Evolutionary conservation across 164 flowering plant species (phyloP).

Genomic region (Chloranthus sessilifolius): DNA sequence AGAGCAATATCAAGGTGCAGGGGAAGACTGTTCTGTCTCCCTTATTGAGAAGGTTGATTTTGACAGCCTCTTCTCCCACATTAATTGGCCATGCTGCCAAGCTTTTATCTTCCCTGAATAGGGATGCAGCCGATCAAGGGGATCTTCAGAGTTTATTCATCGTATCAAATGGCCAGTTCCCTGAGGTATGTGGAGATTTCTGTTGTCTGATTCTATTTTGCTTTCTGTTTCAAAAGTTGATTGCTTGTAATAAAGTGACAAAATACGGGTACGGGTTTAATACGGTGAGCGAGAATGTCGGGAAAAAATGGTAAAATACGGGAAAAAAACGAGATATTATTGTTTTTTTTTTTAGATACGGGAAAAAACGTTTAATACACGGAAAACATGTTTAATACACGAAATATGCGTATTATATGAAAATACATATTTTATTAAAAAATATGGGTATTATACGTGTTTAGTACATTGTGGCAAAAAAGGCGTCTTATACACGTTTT

Average conservation of each 20-base stretch:
- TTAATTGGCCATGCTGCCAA: conserved; percentile 49
- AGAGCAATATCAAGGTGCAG: conserved; percentile 7
- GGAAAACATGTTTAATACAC: no score
- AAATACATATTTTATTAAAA: no score
- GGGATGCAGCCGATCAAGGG: conserved; percentile 74
- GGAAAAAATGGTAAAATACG: no score
- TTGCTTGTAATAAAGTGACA: neutral
- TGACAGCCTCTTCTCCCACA: conserved; percentile 61
- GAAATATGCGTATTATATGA: no score
- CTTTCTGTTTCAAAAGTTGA: neutral
- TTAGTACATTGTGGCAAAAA: no score
- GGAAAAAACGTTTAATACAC: no score
- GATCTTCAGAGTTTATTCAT: conserved; percentile 58
- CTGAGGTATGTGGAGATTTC: conserved; percentile 45
- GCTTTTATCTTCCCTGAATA: conserved; percentile 61
- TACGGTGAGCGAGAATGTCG: no score
- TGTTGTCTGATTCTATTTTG: conserved; percentile 1
- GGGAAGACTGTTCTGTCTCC: conserved; percentile 35
- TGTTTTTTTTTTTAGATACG: no score
- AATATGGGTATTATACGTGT: no score
- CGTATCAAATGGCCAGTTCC: conserved; percentile 48
- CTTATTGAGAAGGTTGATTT: conserved; percentile 63
- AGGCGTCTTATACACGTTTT: no score
- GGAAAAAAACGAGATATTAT: no score
- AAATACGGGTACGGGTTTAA: no score